Conservation (phyloP, 106 monocot species). For the Iris macrosiphon region DNA sequence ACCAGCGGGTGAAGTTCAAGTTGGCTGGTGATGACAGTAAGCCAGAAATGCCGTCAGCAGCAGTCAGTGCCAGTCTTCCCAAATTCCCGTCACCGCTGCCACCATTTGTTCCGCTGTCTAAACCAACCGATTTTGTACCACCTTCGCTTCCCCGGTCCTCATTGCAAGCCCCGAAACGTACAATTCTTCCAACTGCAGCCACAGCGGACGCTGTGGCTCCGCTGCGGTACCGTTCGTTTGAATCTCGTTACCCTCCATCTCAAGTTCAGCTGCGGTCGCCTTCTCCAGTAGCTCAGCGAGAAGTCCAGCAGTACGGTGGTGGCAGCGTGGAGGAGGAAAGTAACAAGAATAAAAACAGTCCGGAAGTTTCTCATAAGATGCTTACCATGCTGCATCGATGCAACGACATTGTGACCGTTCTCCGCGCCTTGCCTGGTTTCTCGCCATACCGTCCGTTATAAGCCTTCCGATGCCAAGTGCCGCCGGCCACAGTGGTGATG, state of each 20-base stretch:
- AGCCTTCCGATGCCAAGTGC: too few relatives aligned
- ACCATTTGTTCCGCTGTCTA: too few relatives aligned
- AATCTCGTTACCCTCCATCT: background rate
- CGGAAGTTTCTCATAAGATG: conserved; percentile 1
- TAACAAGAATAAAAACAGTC: background rate
- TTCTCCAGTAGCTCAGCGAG: background rate
- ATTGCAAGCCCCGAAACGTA: too few relatives aligned
- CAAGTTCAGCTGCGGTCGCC: background rate
- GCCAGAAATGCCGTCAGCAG: background rate
- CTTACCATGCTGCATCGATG: conserved; percentile 4
- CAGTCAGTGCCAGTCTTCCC: background rate
- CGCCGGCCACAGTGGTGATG: too few relatives aligned
- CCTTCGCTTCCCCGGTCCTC: too few relatives aligned
- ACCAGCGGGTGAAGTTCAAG: conserved; percentile 7
- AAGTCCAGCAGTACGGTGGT: too few relatives aligned
- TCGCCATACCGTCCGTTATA: conserved; percentile 9
- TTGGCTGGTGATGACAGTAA: background rate
- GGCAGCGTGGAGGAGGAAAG: too few relatives aligned
- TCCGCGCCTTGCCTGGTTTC: conserved; percentile 1
- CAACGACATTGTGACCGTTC: conserved; percentile 2
- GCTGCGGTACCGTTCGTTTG: background rate
- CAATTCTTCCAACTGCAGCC: background rate
- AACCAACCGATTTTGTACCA: too few relatives aligned
- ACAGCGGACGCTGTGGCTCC: background rate
- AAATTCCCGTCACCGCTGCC: too few relatives aligned